phyloP scores from a whole-genome alignment of 176 grass and related monocot genomes.

The Triticum turgidum region DNA sequence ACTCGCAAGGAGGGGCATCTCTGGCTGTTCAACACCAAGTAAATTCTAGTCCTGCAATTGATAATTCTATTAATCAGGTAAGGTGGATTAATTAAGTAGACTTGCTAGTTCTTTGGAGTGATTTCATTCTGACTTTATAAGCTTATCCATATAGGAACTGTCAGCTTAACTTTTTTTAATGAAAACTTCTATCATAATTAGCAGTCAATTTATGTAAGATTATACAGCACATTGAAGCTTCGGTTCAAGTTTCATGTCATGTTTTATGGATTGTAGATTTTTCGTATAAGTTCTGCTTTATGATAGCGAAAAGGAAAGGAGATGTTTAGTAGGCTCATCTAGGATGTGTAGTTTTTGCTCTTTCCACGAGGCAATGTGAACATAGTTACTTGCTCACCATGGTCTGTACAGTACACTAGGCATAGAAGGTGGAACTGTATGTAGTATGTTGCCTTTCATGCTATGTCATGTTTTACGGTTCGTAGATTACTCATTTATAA shows the following conservation, averaged over 20 bases:
- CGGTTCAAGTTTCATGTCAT: conserved; percentile 17
- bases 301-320: background rate
- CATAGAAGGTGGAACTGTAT: conserved; percentile 15
- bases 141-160: background rate
- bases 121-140: background rate
- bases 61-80: conserved; percentile 37
- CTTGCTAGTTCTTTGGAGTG: background rate
- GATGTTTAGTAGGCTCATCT: background rate
- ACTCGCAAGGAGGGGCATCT: conserved; percentile 22
- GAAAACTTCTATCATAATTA: background rate
- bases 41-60: conserved; percentile 29
- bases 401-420: background rate
- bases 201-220: background rate
- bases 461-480: no score
- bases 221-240: background rate
- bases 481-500: no score
- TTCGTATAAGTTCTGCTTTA: conserved; percentile 24
- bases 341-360: background rate
- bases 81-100: background rate
- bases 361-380: conserved; percentile 17
- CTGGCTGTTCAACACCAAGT: conserved; percentile 25
- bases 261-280: background rate
- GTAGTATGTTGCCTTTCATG: background rate
- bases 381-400: background rate
- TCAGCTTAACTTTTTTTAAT: background rate